Evolutionary conservation across 2,329 filamentous ascomycete species (phyloP).

Genomic region (Pseudogymnoascus sp.): DNA sequence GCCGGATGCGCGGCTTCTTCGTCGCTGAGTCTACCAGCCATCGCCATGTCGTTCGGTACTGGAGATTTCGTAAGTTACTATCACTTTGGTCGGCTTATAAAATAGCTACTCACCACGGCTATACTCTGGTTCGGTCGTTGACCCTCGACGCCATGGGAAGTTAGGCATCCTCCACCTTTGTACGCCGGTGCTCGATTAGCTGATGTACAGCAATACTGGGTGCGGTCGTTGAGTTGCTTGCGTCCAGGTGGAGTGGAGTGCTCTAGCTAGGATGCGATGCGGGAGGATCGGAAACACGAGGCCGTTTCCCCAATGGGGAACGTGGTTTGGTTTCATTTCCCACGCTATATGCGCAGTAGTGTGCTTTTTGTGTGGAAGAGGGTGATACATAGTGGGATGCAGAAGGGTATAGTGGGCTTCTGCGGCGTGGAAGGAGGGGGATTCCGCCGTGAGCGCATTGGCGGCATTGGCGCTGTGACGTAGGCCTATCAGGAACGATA

Average conservation of each 20-base stretch:
- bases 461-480: not conserved
- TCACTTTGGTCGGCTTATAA: not conserved
- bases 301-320: not conserved
- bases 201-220: conserved; percentile 2
- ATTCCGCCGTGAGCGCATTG: not conserved
- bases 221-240: not conserved
- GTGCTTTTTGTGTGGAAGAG: not conserved
- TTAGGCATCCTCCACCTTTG: not conserved
- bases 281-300: conserved; percentile 4
- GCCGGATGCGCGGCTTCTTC: conserved; percentile 18
- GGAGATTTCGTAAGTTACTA: not conserved
- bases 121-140: not conserved
- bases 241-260: not conserved
- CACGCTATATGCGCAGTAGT: not conserved
- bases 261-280: not conserved
- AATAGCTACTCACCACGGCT: conserved; percentile 1
- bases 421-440: not conserved
- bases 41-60: not conserved
- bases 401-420: not conserved
- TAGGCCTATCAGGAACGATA: conserved; percentile 1
- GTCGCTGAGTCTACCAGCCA: conserved; percentile 12
- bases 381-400: not conserved
- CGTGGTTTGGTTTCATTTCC: not conserved
- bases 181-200: not conserved
- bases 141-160: not conserved